phyloP scores from a whole-genome alignment of 345 rosid species.

The Eucalyptus fibrosa region DNA sequence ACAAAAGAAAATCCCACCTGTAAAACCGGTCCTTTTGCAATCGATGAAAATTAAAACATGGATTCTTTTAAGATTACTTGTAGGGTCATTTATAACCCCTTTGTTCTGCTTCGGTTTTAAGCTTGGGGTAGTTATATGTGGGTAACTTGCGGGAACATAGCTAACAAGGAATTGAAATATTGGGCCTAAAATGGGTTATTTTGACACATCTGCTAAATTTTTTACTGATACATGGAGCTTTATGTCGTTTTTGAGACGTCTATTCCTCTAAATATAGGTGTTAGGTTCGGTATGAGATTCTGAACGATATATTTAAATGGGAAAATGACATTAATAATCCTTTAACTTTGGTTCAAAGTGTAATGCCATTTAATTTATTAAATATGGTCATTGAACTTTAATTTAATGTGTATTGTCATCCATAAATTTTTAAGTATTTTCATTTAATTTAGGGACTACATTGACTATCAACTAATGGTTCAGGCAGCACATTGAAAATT shows the following conservation, averaged over 20 bases:
- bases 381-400: too few relatives aligned
- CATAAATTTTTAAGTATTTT: too few relatives aligned
- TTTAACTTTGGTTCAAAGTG: too few relatives aligned
- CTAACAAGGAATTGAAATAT: neutral
- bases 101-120: neutral
- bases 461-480: neutral
- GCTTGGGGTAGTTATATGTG: neutral
- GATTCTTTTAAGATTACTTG: neutral
- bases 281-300: accelerated
- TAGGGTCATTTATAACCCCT: neutral
- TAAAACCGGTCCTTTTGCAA: neutral
- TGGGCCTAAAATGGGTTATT: neutral
- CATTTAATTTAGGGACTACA: neutral
- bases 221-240: too few relatives aligned
- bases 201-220: neutral
- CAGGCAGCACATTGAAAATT: neutral
- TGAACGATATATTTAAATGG: too few relatives aligned
- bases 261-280: neutral
- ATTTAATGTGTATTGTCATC: too few relatives aligned
- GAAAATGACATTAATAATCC: too few relatives aligned
- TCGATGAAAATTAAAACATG: neutral
- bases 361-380: too few relatives aligned
- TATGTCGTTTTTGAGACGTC: neutral
- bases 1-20: neutral
- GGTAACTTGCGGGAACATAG: neutral